phyloP scores from a whole-genome alignment of 2,329 filamentous ascomycete genomes.

The Myriosclerotinia duriaeana region DNA sequence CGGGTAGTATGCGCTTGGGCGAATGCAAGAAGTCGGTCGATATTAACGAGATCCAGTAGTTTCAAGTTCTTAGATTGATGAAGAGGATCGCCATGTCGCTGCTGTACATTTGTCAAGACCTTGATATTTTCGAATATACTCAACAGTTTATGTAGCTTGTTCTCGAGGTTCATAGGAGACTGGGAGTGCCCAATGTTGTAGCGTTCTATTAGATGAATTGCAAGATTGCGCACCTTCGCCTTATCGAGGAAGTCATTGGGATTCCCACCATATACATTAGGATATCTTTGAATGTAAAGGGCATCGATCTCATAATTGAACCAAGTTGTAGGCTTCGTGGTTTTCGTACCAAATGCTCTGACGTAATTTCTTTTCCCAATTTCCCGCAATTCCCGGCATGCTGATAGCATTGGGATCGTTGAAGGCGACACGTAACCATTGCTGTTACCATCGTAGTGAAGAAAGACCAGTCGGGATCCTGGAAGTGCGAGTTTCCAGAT shows the following conservation, averaged over 20 bases:
- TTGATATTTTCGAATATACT: neutral
- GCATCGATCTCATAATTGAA: neutral
- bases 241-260: neutral
- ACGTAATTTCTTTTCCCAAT: neutral
- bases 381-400: neutral
- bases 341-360: neutral
- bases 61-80: neutral
- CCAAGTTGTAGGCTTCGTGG: neutral
- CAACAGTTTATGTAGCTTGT: neutral
- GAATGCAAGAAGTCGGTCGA: conserved; percentile 5
- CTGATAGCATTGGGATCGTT: neutral
- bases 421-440: neutral
- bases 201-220: neutral
- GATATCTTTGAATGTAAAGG: conserved; percentile 1
- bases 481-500: neutral
- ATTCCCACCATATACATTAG: neutral
- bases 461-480: neutral
- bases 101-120: neutral
- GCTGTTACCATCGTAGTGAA: neutral
- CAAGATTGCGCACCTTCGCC: neutral
- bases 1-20: too few species aligned
- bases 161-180: neutral
- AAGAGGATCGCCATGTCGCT: neutral
- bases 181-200: neutral
- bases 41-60: neutral